A percentile compares a stretch with the other conserved stretches of the same genome.
Conservation (phyloP, 768 basidiomycete genomes). For the Pleurotus tuoliensis region DNA sequence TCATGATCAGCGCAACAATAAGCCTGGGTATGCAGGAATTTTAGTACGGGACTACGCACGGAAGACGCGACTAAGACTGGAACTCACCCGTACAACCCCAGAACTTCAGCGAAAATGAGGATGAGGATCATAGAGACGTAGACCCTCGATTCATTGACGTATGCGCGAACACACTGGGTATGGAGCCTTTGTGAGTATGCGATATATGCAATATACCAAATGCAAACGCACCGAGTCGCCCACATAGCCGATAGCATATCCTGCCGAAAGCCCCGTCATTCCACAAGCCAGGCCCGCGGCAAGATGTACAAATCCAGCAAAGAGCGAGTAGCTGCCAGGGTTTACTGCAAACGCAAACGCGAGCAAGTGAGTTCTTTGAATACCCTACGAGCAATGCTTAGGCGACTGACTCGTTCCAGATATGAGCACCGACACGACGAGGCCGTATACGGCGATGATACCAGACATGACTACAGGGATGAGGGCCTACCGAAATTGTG, state of each 20-base stretch:
- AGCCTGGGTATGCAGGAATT: conserved; percentile 35
- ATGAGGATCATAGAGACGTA: conserved; percentile 97
- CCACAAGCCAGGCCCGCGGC: conserved; percentile 92
- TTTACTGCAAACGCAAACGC: conserved; percentile 28
- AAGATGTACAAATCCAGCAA: conserved; percentile 87
- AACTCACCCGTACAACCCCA: conserved; percentile 81
- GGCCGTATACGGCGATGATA: conserved; percentile 95
- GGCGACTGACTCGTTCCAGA: conserved; percentile 49
- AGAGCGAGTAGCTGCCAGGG: conserved; percentile 69
- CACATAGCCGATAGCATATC: conserved; percentile 91
- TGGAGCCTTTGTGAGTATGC: not conserved
- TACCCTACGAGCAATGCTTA: no score
- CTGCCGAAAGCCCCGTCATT: conserved; percentile 86
- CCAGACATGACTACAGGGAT: conserved; percentile 98
- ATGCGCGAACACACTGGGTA: conserved; percentile 81
- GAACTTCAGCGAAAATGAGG: conserved; percentile 87
- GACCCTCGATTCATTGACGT: conserved; percentile 84
- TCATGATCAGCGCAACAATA: conserved; percentile 90
- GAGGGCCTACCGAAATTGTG: conserved; percentile 55
- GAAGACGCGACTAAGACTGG: not conserved
- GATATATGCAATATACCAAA: not conserved
- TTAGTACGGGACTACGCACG: not conserved
- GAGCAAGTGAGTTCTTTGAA: no score
- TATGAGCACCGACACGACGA: conserved; percentile 94
- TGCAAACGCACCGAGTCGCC: conserved; percentile 78